These are phyloP conservation scores for Brettanomyces naardenensis DNA, from an alignment of 805 yeast species.

Conservation along the genomic window DNA sequence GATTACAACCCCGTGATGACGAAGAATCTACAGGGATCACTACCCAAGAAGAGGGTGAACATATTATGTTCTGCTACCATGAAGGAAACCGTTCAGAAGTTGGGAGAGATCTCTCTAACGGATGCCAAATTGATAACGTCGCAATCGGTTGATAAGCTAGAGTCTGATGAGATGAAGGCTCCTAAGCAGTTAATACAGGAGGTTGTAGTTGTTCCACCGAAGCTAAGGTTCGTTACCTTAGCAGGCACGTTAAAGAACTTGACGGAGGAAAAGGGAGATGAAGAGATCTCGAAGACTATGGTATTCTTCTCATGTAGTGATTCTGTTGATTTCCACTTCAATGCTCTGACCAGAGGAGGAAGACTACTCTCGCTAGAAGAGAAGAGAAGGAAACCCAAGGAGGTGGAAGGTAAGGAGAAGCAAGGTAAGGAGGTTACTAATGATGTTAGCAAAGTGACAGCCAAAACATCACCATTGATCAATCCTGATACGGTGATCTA, in stretches of 20 bases:
- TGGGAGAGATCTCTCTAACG: conserved; percentile 70
- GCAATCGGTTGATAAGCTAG: conserved; percentile 10
- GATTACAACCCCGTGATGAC: conserved; percentile 22
- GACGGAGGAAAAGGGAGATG: conserved; percentile 22
- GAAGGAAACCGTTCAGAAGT: conserved; percentile 67
- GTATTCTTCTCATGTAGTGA: conserved; percentile 92
- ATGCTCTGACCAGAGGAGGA: conserved; percentile 60
- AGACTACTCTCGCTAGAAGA: conserved; percentile 18
- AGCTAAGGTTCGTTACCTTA: conserved; percentile 76
- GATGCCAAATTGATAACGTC: conserved; percentile 62
- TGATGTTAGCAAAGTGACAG: conserved; percentile 23
- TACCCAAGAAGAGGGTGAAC: conserved; percentile 69
- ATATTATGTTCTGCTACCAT: conserved; percentile 93
- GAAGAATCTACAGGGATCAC: conserved; percentile 16
- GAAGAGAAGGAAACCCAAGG: conserved; percentile 5
- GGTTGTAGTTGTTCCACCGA: conserved; percentile 83
- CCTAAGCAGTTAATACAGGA: conserved; percentile 89
- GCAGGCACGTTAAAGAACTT: conserved; percentile 55
- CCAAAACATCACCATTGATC: conserved; percentile 46
- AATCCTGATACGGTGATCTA: conserved; percentile 38
- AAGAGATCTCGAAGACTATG: conserved; percentile 44
- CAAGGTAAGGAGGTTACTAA: conserved; percentile 15
- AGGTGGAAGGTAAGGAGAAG: conserved; percentile 15
- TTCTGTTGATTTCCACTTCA: conserved; percentile 90
- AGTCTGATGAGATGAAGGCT: conserved; percentile 36